phyloP scores from a whole-genome alignment of 768 basidiomycete species.

The Psilocybe cyanescens region DNA sequence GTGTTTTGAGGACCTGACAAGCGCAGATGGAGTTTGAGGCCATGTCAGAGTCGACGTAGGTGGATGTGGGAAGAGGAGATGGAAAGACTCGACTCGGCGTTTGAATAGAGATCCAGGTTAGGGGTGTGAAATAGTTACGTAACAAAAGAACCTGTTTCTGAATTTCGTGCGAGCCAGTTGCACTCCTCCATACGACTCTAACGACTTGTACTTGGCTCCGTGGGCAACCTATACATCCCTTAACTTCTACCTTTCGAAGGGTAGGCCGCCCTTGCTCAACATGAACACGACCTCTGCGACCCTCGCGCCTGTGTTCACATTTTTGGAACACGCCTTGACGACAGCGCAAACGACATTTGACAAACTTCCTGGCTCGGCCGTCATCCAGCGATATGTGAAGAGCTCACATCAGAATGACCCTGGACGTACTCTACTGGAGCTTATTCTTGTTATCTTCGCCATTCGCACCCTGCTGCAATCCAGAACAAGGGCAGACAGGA shows the following conservation, averaged over 20 bases:
- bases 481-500: conserved; percentile 83
- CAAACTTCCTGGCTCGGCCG: conserved; percentile 79
- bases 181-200: not conserved
- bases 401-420: conserved; percentile 98
- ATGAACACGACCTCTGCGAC: conserved; percentile 39
- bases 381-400: conserved; percentile 88
- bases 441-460: conserved; percentile 87
- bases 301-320: conserved; percentile 58
- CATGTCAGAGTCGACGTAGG: no score
- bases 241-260: not conserved
- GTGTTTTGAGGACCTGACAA: no score
- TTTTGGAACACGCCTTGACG: conserved; percentile 64
- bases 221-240: not conserved
- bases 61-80: no score
- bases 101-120: not conserved
- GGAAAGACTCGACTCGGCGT: no score
- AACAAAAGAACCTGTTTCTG: not conserved
- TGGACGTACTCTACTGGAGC: conserved; percentile 85
- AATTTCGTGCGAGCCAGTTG: not conserved
- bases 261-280: not conserved
- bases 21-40: no score
- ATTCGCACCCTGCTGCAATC: conserved; percentile 90
- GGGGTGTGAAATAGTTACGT: not conserved
- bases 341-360: conserved; percentile 70
- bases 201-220: not conserved